These are phyloP conservation scores for Diutina mesorugosa DNA, from an alignment of 1,139 yeast genomes.

Conservation along the genomic window DNA sequence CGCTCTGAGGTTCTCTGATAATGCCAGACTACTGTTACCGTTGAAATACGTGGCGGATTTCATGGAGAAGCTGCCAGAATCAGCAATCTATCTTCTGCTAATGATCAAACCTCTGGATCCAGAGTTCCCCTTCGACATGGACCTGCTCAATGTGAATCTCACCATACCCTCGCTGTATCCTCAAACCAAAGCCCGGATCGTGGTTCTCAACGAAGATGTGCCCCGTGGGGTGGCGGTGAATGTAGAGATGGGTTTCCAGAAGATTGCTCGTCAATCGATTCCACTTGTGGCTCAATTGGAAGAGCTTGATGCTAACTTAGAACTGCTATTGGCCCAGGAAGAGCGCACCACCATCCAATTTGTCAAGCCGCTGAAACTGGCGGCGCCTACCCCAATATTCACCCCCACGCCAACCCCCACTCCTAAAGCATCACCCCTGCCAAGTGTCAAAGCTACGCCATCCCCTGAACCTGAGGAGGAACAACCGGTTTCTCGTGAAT, in stretches of 20 bases:
- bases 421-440: not conserved
- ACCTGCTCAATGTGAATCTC: constrained; percentile 35
- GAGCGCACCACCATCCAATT: constrained; percentile 40
- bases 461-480: not conserved
- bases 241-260: constrained; percentile 49
- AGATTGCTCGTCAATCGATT: constrained; percentile 34
- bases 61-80: constrained; percentile 4
- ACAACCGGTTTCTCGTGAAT: not conserved
- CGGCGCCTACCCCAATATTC: not conserved
- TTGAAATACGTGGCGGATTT: constrained; percentile 1
- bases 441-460: not conserved
- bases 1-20: constrained; percentile 4
- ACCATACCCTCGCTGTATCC: constrained; percentile 49
- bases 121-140: constrained; percentile 58
- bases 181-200: constrained; percentile 17
- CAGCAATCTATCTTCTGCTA: constrained; percentile 21
- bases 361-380: constrained; percentile 12
- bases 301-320: constrained; percentile 47
- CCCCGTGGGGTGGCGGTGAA: constrained; percentile 61
- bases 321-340: constrained; percentile 42
- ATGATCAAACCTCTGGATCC: constrained; percentile 52
- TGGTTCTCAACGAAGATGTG: constrained; percentile 54
- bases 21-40: constrained; percentile 4
- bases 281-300: constrained; percentile 35
- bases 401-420: not conserved